Base-by-base conservation (phyloP, 2,329 filamentous ascomycete species). In the Endothia cerciana region DNA sequence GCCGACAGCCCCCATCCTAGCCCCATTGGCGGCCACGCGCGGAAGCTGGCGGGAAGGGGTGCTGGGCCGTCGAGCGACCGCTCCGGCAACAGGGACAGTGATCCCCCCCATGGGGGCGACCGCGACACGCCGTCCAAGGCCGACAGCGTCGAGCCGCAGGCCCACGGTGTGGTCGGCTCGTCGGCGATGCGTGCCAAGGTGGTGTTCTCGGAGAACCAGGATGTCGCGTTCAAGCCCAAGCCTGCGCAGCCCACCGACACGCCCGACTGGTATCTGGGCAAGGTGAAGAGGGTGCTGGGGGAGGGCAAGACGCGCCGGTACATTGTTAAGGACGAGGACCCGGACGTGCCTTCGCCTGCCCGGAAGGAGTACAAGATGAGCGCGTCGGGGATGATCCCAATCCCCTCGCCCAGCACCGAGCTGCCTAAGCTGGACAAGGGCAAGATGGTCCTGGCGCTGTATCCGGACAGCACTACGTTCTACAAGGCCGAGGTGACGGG, bases 401-500 rank as follows among this genome's bases (percentile, higher is more conserved):
- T 95, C 65, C 89, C 91, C 2, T 82, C 85, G 69, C 73, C 81
- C 70, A 74, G 80, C 74, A 70, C 80, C 77, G 68, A 87, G 49
- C 80, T 90, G 19, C 78, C 83, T 4, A 82, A 90, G 49, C 85
- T 90, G 65, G 86, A 90, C 43, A 78, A 85, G 47, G 90, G 91
- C 55, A 91, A 90, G 74, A 86, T 88, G 56, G 91, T 94, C 10
- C 81, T 94, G 65, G 92, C 92, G 0, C 80, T 93, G 65, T 95
- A 95, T 73, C 92, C 92, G 0, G 89, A 93, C 71, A 94, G 92
- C 0, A 94, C 92, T 1, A 94, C 91, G 0, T 94, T 95, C 72
- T 95, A 95, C 76, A 89, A 91, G 74, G 92, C 92, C 1, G 91
- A 93, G 71, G 91, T 94, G 10, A 90, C 92, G 78, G 89, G 89